A percentile compares a stretch with the other conserved stretches of the same genome.
These are phyloP conservation scores for Phytomonas sp. DNA, from an alignment of 208 protist species.

Conservation along the genomic window DNA sequence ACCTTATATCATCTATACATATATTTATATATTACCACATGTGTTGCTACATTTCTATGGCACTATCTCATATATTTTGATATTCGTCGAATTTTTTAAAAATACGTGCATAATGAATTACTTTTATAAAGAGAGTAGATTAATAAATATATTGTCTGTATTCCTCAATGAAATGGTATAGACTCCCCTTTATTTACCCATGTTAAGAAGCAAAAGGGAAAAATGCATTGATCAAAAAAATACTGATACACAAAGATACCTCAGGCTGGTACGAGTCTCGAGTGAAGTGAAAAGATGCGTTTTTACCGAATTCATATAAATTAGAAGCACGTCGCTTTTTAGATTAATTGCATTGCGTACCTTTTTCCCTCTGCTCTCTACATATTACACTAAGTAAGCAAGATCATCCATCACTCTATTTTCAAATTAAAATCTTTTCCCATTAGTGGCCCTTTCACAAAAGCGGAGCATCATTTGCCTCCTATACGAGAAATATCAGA, in stretches of 20 bases:
- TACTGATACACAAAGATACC: not conserved
- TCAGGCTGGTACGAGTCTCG: not conserved
- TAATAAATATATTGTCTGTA: not conserved
- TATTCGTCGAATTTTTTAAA: constrained; percentile 9
- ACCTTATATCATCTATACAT: not conserved
- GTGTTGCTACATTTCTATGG: constrained; percentile 12
- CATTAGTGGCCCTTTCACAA: not conserved
- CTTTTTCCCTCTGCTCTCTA: not conserved
- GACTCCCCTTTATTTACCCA: not conserved
- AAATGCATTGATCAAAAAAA: not conserved
- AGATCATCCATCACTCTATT: not conserved
- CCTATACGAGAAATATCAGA: not conserved
- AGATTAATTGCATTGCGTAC: not conserved
- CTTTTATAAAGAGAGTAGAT: not conserved
- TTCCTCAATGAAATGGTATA: not conserved
- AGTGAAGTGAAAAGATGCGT: not conserved
- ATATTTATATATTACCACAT: constrained; percentile 6
- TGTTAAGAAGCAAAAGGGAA: not conserved
- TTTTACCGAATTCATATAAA: not conserved
- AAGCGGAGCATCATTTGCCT: not conserved
- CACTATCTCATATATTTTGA: constrained; percentile 9
- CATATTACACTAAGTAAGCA: not conserved
- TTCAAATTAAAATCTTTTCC: not conserved
- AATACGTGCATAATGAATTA: not conserved
- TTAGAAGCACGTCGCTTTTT: not conserved